Percentiles rank a stretch among this genome's conserved stretches.
These are phyloP conservation scores for Populus hybrid DNA, from an alignment of 441 rosid species.

Conservation along the genomic window DNA sequence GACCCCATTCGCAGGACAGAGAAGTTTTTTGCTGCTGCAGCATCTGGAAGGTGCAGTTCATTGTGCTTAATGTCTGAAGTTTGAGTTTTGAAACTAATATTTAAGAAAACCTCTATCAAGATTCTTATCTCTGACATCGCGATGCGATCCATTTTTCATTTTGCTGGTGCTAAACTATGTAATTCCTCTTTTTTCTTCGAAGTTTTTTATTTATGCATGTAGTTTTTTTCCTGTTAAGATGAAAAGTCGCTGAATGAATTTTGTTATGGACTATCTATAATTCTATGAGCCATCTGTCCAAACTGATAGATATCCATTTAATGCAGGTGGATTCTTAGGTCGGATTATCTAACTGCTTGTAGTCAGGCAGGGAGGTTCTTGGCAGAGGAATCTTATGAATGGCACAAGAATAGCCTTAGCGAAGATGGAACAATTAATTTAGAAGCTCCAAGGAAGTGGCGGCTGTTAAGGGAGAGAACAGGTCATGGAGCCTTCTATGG, in stretches of 20 bases:
- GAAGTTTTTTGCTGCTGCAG: conserved; percentile 87
- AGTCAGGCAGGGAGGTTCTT: conserved; percentile 67
- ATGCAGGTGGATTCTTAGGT: conserved; percentile 82
- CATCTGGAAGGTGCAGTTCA: conserved; percentile 76
- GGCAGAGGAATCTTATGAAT: conserved; percentile 78
- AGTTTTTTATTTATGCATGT: not conserved
- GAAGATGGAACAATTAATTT: conserved; percentile 81
- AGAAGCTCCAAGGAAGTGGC: conserved; percentile 93
- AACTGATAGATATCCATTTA: conserved; percentile 2
- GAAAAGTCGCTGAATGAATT: not conserved
- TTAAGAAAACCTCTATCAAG: not conserved
- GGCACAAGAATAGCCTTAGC: conserved; percentile 69
- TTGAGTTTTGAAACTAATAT: not conserved
- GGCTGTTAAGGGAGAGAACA: conserved; percentile 71
- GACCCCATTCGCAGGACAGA: conserved; percentile 81
- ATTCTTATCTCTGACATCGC: not conserved
- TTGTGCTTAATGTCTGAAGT: conserved; percentile 5
- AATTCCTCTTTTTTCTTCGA: not conserved
- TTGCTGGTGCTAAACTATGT: not conserved
- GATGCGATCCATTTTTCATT: not conserved
- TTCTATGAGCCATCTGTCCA: not conserved
- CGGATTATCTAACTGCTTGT: conserved; percentile 73
- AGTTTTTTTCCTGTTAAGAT: not conserved
- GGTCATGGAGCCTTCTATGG: conserved; percentile 95
- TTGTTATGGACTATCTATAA: not conserved